Evolutionary conservation across 768 basidiomycete genomes (phyloP), one percentile per base, ranked within the genome.

Genomic region (Punctularia strigosozonata): DNA sequence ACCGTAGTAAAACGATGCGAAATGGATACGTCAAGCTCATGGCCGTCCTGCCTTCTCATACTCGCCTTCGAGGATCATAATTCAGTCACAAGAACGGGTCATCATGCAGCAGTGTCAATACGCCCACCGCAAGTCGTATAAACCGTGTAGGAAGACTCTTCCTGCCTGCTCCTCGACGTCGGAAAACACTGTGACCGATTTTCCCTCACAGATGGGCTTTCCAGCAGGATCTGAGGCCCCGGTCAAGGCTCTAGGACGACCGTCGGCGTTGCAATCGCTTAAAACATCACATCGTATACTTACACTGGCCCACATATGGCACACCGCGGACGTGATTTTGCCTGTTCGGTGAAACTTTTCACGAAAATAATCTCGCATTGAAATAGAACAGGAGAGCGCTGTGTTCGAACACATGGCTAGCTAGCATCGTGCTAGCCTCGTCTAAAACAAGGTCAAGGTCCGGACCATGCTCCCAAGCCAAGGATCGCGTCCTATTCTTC

Each of bases 21-120:
- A 37, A 31, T 45, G 19, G 23, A n/a, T 39, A 68, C 72, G 57
- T 52, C 80, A 72, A 31, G 46, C 66, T 73, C 74, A 86, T 7
- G 63, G 59, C 38, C 73, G 64, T 2, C 55, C 52, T 0, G 74
- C 71, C 56, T 76, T 80, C 43, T 68, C 66, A 53, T 70, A 86
- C 17, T 59, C 66, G 1, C 78, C 85, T n/a, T 82, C 83, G 33
- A 82, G 69, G 34, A 56, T 61, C 31, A 43, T 57, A 53, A 85
- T 73, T 56, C 69, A 71, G 54, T 70, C 65, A 62, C 7, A 75
- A 61, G 70, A 86, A 87, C 0, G 83, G 83, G 26, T 87, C 47
- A n/a, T 62, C 63, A 67, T 75, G 32, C 5, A 25, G 21, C 15
- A 19, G 15, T 2, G 28, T 32, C 21, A 15, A 19, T 17, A 26